Conservation (phyloP, 495 filamentous ascomycete species). For the Trichocladium antarcticum region DNA sequence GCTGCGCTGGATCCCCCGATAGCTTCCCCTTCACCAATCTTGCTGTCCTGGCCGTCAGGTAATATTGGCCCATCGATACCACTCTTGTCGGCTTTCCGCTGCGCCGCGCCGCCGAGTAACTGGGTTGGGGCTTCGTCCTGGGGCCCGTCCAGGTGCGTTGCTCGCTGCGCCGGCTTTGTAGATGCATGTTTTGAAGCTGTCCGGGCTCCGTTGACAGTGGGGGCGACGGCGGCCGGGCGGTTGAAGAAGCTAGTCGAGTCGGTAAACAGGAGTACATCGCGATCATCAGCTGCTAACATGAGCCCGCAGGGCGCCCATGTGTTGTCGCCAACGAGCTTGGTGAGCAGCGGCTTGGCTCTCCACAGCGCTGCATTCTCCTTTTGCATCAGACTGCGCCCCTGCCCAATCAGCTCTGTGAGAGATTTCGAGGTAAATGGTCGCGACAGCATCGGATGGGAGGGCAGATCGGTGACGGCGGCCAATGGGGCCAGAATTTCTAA, state of each 20-base stretch:
- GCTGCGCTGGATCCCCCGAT: not conserved
- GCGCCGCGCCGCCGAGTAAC: conserved; percentile 3
- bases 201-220: not conserved
- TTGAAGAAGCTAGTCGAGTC: conserved; percentile 26
- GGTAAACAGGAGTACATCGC: conserved; percentile 33
- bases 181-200: not conserved
- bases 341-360: conserved; percentile 66
- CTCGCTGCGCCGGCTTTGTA: not conserved
- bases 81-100: conserved; percentile 9
- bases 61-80: conserved; percentile 13
- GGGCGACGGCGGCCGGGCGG: conserved; percentile 5
- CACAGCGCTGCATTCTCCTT: conserved; percentile 65
- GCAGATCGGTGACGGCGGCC: conserved; percentile 74
- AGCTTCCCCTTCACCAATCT: conserved; percentile 3
- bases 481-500: conserved; percentile 78
- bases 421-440: conserved; percentile 70
- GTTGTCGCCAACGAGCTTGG: conserved; percentile 66
- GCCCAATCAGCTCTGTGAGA: conserved; percentile 63
- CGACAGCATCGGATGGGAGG: conserved; percentile 72
- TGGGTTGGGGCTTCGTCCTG: not conserved
- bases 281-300: conserved; percentile 46
- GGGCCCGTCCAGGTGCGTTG: not conserved
- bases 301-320: conserved; percentile 64
- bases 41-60: not conserved
- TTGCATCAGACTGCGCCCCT: conserved; percentile 57